A percentile compares a stretch with the other conserved stretches of the same genome.
Evolutionary conservation across 495 filamentous ascomycete species (phyloP).

Genomic region (Penicillium pulvis): DNA sequence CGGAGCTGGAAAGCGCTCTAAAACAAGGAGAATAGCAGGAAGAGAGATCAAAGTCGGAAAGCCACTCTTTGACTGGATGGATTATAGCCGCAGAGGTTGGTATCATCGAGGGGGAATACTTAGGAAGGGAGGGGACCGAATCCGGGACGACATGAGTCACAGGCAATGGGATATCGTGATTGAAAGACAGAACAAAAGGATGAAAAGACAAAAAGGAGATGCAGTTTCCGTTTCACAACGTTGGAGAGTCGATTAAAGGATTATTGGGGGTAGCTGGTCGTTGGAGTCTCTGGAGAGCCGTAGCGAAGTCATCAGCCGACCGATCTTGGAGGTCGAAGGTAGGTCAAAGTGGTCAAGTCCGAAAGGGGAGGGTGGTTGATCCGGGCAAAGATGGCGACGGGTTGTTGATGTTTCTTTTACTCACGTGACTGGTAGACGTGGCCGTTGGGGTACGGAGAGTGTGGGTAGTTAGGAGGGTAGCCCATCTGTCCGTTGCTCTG

Average conservation of each 20-base stretch:
- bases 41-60: constrained; percentile 35
- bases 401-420: constrained; percentile 23
- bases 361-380: constrained; percentile 13
- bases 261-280: constrained; percentile 50
- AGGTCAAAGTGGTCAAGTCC: constrained; percentile 16
- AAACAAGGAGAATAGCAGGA: constrained; percentile 35
- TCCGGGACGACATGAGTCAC: constrained; percentile 43
- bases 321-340: constrained; percentile 17
- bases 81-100: constrained; percentile 42
- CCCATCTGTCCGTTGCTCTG: constrained; percentile 73
- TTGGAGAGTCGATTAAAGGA: constrained; percentile 20
- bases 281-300: constrained; percentile 44
- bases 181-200: constrained; percentile 24
- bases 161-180: constrained; percentile 44
- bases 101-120: constrained; percentile 46
- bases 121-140: constrained; percentile 26
- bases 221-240: constrained; percentile 27
- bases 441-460: constrained; percentile 73
- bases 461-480: constrained; percentile 65
- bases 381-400: constrained; percentile 20
- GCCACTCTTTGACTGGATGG: constrained; percentile 39
- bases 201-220: constrained; percentile 17
- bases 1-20: constrained; percentile 33
- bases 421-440: constrained; percentile 81
- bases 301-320: constrained; percentile 32